Evolutionary conservation across 202 grass and related monocot genomes (phyloP), one percentile per base, ranked within the genome.

Genomic region (Schoenoplectus triqueter): DNA sequence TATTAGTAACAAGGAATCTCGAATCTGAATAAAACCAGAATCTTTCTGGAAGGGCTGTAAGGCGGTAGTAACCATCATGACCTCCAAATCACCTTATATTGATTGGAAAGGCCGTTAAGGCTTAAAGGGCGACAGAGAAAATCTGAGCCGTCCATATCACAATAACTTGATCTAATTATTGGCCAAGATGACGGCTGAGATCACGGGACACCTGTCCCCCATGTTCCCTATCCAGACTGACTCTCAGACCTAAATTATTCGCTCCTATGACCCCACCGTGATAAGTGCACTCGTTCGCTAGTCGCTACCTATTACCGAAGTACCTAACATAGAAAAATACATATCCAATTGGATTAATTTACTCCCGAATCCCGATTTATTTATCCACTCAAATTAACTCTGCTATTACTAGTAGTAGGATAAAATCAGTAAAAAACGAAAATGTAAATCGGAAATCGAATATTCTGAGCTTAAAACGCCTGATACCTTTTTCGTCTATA

Each of bases 221-320:
- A 78, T 78, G 11, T 42, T 60, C 31, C 54, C 74, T 31, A 31
- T 31, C 31, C 31, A 31, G 31, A 31, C 31, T 31, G 31, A 31
- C 31, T 31, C 31, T 31, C 31, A 31, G 31, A 31, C 31, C 31
- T 41, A 77, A 51, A 73, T 2, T 52, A 49, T 17, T 51, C 17
- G 3, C 66, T 68, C 47, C 0, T 17, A 50, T 5, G 47, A 49
- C 49, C 72, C 49, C 74, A 78, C 31, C 54, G 74, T 78, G 74
- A 78, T 78, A 78, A 78, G 74, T 78, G 54, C 74, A 44, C 74
- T 78, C 74, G 39, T 31, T 31, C 31, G 31, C 31, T 31, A 31
- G 31, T 31, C 31, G 31, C 31, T 31, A 31, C 31, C 31, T 31
- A 31, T 31, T 31, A 31, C 31, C 31, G 31, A 31, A 31, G 31